Conservation (phyloP, 2,329 filamentous ascomycete genomes). For the Venturia effusa region DNA sequence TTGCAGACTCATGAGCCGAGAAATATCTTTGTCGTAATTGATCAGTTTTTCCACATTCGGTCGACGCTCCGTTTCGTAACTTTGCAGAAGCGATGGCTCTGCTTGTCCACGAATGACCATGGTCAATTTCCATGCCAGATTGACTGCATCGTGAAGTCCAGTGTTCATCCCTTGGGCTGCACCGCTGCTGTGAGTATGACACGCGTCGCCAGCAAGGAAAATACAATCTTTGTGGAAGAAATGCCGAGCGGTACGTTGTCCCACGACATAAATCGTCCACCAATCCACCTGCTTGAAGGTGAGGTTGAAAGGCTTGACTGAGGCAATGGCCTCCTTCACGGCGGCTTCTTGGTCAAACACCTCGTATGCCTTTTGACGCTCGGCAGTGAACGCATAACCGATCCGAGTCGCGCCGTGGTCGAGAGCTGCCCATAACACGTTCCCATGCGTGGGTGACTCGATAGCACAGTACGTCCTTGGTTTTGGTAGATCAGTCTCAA, state of each 20-base stretch:
- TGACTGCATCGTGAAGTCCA: conserved; percentile 43
- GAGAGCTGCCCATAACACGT: conserved; percentile 44
- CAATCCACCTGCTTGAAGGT: conserved; percentile 31
- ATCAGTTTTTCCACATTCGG: conserved; percentile 35
- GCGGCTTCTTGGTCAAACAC: conserved; percentile 27
- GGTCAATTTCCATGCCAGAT: conserved; percentile 45
- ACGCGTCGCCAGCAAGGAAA: conserved; percentile 46
- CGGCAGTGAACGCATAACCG: conserved; percentile 40
- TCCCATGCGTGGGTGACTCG: conserved; percentile 42
- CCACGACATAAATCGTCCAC: conserved; percentile 34
- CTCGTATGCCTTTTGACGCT: conserved; percentile 26
- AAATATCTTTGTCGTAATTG: conserved; percentile 25
- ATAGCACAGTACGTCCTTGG: conserved; percentile 34
- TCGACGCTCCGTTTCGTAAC: conserved; percentile 38
- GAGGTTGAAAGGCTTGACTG: conserved; percentile 30
- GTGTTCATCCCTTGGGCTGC: conserved; percentile 51
- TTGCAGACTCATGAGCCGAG: conserved; percentile 24
- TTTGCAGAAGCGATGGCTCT: conserved; percentile 28
- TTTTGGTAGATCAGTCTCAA: conserved; percentile 40
- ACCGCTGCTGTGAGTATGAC: conserved; percentile 44
- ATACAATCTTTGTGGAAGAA: conserved; percentile 15
- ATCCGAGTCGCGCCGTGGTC: conserved; percentile 44
- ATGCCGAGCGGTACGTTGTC: conserved; percentile 22
- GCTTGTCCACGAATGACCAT: conserved; percentile 31
- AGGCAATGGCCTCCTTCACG: conserved; percentile 27